Percentiles rank a stretch among this genome's conserved stretches.
phyloP scores from a whole-genome alignment of 768 basidiomycete species.

The Podaxis rugospora region DNA sequence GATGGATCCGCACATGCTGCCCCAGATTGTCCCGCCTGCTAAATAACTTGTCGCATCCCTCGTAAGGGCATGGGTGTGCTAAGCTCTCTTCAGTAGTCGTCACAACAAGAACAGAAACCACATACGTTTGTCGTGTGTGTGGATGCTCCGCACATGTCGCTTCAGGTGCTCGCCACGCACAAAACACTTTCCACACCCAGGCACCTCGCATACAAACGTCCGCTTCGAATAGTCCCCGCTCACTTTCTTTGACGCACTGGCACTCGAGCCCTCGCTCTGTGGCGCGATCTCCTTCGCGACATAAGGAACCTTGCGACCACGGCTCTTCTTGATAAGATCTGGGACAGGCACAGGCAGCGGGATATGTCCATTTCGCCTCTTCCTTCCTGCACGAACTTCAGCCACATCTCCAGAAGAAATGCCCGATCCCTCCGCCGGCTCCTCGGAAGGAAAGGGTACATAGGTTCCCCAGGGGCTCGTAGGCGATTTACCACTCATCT shows the following conservation, averaged over 20 bases:
- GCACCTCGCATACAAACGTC: constrained; percentile 61
- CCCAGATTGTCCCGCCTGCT: constrained; percentile 74
- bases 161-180: constrained; percentile 78
- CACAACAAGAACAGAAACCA: constrained; percentile 13
- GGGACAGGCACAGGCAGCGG: constrained; percentile 52
- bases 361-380: constrained; percentile 28
- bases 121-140: constrained; percentile 83
- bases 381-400: constrained; percentile 13
- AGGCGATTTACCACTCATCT: constrained; percentile 17
- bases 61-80: constrained; percentile 60
- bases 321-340: constrained; percentile 59
- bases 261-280: constrained; percentile 2
- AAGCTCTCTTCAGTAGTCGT: constrained; percentile 1
- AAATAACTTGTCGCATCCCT: constrained; percentile 66
- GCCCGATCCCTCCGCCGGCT: not conserved
- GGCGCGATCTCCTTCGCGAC: constrained; percentile 14
- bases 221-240: constrained; percentile 27
- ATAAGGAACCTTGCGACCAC: constrained; percentile 55
- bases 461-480: constrained; percentile 10
- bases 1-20: constrained; percentile 69
- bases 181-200: constrained; percentile 77
- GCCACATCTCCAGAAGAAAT: not conserved
- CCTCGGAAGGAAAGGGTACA: not conserved
- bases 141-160: constrained; percentile 74
- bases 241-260: constrained; percentile 10